These are phyloP conservation scores for Staphylotrichum tortipilum DNA, from an alignment of 495 filamentous ascomycete species.

Conservation along the genomic window DNA sequence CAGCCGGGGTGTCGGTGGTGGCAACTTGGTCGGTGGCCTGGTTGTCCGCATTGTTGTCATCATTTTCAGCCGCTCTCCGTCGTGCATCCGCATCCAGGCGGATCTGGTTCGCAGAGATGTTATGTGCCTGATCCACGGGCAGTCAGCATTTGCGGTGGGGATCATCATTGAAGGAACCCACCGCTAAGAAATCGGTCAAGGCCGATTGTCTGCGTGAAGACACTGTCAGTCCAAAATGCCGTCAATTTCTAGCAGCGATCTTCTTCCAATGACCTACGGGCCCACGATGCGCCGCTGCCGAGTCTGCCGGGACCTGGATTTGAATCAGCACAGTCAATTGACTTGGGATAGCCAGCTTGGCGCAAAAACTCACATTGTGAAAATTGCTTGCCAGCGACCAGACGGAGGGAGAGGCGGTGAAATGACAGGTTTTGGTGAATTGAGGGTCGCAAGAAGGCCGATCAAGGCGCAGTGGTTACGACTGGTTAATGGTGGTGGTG, in stretches of 20 bases:
- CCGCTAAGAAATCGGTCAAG: slow-evolving; percentile 71
- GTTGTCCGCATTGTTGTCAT: slow-evolving; percentile 13
- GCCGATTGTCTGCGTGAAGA: slow-evolving; percentile 50
- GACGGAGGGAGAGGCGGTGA: too few species aligned
- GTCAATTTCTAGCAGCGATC: not conserved
- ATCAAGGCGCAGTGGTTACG: too few species aligned
- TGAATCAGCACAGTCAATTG: too few species aligned
- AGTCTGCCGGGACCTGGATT: slow-evolving; percentile 18
- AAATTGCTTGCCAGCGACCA: too few species aligned
- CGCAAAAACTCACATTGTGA: slow-evolving; percentile 4
- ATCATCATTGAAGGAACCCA: slow-evolving; percentile 28
- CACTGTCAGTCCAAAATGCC: not conserved
- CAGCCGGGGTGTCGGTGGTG: too few species aligned
- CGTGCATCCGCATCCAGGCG: slow-evolving; percentile 47
- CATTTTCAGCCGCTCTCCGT: slow-evolving; percentile 38
- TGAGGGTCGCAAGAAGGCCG: not conserved
- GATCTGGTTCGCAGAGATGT: slow-evolving; percentile 80
- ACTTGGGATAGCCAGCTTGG: too few species aligned
- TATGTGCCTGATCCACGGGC: slow-evolving; percentile 55
- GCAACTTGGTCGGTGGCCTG: not conserved
- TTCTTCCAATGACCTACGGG: slow-evolving; percentile 33
- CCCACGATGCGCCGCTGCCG: slow-evolving; percentile 21
- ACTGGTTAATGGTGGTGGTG: too few species aligned
- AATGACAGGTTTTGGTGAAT: too few species aligned
- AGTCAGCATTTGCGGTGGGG: not conserved